Evolutionary conservation across 805 yeast species (phyloP), one percentile per base, ranked within the genome.

Genomic region (Saccharomycopsis sp.): DNA sequence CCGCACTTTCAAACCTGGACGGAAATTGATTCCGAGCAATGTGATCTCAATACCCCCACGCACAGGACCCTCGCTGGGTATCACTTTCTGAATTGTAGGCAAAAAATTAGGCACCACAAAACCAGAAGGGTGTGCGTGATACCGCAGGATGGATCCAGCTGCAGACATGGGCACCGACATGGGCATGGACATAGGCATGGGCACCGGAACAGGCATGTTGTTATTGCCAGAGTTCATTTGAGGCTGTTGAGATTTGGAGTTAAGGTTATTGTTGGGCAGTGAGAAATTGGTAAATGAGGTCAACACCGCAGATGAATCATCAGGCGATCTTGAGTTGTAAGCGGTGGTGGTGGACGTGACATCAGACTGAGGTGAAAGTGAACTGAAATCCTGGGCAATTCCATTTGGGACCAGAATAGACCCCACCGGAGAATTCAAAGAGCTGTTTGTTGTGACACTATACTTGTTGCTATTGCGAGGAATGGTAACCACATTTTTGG

Each of bases 11-110:
- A 89, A 64, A 0, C 94, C 95, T 13, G 81, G 82, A 40, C 79
- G 76, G 67, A 92, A 92, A 45, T 86, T 83, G 36, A 78, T 71
- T 2, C 98, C 98, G 33, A 92, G 65, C 37, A 92, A 63, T 0
- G 98, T 92, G 5, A 92, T 84, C 58, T 92, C 99, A 32, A 88
- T 80, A 13, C 98, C 99, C 50, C 99, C 99, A 48, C 95, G 71
- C 9, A 87, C 73, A 7, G 96, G 95, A 2, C 99, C 99, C 58
- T 84, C 92, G 0, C 94, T 80, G 1, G 99, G 99, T 43, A 92
- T 88, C 8, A 92, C 80, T 44, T 95, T 70, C 57, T 86, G 89
- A 39, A 89, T 79, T 0, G 70, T 56, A 1, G 94, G 94, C 5
- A 27, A 13, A 19, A 22, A 41, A n/a, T 18, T 8, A 5, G 22